A percentile compares a stretch with the other conserved stretches of the same genome.
phyloP scores from a whole-genome alignment of 225 moss, liverwort and hornwort genomes.

The Polytrichum formosum region DNA sequence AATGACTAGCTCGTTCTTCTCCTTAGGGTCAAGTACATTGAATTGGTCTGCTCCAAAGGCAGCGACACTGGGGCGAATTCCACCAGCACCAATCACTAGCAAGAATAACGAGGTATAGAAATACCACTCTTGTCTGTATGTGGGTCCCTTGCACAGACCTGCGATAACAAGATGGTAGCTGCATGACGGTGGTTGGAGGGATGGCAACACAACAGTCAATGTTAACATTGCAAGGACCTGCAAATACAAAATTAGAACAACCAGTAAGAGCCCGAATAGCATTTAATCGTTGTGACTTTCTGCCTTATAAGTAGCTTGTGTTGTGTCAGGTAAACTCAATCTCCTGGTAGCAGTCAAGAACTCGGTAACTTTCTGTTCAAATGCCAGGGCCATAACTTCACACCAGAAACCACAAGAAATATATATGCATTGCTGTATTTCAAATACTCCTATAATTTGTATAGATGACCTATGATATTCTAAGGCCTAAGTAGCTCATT shows the following conservation, averaged over 20 bases:
- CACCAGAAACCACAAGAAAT: no score
- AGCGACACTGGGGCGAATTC: conserved; percentile 33
- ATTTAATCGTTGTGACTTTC: no score
- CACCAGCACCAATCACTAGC: conserved; percentile 29
- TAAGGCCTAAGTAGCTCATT: no score
- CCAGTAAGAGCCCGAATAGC: no score
- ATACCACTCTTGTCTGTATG: conserved; percentile 27
- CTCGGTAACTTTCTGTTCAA: no score
- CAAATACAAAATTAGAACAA: conserved; percentile 5
- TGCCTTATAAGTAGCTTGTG: no score
- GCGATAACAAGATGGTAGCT: conserved; percentile 18
- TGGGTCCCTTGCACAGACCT: conserved; percentile 22
- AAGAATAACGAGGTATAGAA: conserved; percentile 28
- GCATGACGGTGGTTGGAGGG: conserved; percentile 31
- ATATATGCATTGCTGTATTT: no score
- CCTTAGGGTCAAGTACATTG: conserved; percentile 22
- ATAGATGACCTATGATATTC: no score
- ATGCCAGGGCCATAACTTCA: no score
- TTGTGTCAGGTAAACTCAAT: no score
- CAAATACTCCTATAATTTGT: no score
- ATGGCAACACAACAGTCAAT: conserved; percentile 19
- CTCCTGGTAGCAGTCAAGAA: no score
- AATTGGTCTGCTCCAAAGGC: conserved; percentile 47
- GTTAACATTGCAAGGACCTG: conserved; percentile 30
- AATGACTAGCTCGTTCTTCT: conserved; percentile 35